These are phyloP conservation scores for Neonectria magnoliae DNA, from an alignment of 2,329 filamentous ascomycete species.

Conservation along the genomic window DNA sequence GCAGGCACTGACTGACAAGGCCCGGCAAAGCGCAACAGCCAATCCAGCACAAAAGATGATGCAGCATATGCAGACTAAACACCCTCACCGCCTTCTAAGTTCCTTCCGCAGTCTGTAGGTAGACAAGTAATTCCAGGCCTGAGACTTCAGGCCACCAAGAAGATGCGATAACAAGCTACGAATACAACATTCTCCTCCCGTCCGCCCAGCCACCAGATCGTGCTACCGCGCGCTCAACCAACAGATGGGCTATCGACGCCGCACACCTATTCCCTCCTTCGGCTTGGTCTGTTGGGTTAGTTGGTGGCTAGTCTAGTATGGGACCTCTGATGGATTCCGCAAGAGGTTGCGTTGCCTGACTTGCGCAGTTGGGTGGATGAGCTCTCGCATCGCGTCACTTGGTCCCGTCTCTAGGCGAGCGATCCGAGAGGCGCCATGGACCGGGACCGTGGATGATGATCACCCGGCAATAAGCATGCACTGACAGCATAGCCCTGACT, in stretches of 20 bases:
- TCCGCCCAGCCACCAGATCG: constrained; percentile 1
- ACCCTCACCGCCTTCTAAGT: not conserved
- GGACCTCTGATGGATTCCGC: not conserved
- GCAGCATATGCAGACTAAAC: not conserved
- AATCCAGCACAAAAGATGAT: not conserved
- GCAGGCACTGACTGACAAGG: not conserved
- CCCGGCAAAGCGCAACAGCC: not conserved
- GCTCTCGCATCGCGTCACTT: constrained; percentile 18
- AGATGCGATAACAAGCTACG: not conserved
- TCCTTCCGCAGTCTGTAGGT: not conserved
- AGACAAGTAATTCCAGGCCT: too few species aligned
- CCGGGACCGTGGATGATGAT: constrained; percentile 38
- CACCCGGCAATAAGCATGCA: constrained; percentile 21
- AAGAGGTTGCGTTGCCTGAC: not conserved
- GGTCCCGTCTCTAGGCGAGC: constrained; percentile 19
- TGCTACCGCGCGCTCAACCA: not conserved
- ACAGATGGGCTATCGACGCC: not conserved
- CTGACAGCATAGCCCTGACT: constrained; percentile 11
- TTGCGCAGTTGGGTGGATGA: not conserved
- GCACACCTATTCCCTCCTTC: not conserved
- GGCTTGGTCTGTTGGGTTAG: constrained; percentile 1
- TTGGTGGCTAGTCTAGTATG: constrained; percentile 5
- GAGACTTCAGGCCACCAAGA: not conserved
- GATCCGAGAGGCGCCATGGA: constrained; percentile 29
- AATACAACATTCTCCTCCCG: not conserved